Percentiles rank a stretch among this genome's conserved stretches.
phyloP scores from a whole-genome alignment of 2,329 filamentous ascomycete species.

The Ophiocordyceps camponoti-rufipedis region DNA sequence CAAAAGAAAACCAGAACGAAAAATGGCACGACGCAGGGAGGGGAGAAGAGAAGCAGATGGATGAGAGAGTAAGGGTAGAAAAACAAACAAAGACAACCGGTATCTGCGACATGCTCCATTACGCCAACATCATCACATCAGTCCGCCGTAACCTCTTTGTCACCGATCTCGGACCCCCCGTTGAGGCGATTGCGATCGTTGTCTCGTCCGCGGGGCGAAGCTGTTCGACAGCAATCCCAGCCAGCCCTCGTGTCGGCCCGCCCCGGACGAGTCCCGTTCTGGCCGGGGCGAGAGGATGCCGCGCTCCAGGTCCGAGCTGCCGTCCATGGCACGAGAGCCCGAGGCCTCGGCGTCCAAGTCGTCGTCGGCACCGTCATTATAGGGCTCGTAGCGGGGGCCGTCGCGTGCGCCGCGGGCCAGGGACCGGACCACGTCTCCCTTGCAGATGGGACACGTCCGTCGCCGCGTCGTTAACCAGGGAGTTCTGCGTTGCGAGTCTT shows the following conservation, averaged over 20 bases:
- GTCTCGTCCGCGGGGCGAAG: constrained; percentile 4
- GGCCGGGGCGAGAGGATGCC: constrained; percentile 12
- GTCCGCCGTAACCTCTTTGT: not conserved
- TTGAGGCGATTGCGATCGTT: constrained; percentile 7
- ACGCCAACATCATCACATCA: constrained; percentile 1
- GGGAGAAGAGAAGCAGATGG: not conserved
- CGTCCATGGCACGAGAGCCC: constrained; percentile 11
- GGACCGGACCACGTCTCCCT: constrained; percentile 77
- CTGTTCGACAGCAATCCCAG: constrained; percentile 18
- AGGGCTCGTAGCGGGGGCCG: constrained; percentile 33
- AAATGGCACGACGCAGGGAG: not conserved
- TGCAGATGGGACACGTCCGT: constrained; percentile 96
- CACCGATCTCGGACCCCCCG: constrained; percentile 8
- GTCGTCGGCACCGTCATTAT: constrained; percentile 33
- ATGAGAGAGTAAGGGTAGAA: not conserved
- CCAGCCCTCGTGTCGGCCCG: constrained; percentile 16
- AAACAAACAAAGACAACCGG: not conserved
- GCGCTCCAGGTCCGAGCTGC: constrained; percentile 24
- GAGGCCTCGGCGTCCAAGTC: constrained; percentile 19
- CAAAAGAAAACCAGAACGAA: not conserved
- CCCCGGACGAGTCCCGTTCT: constrained; percentile 5
- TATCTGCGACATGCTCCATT: constrained; percentile 1
- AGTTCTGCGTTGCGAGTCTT: constrained; percentile 37
- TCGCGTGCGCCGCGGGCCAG: constrained; percentile 36
- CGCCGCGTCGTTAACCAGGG: constrained; percentile 92